These are phyloP conservation scores for Boletus hoseneyae DNA, from an alignment of 1,284 basidiomycete genomes.

Conservation along the genomic window DNA sequence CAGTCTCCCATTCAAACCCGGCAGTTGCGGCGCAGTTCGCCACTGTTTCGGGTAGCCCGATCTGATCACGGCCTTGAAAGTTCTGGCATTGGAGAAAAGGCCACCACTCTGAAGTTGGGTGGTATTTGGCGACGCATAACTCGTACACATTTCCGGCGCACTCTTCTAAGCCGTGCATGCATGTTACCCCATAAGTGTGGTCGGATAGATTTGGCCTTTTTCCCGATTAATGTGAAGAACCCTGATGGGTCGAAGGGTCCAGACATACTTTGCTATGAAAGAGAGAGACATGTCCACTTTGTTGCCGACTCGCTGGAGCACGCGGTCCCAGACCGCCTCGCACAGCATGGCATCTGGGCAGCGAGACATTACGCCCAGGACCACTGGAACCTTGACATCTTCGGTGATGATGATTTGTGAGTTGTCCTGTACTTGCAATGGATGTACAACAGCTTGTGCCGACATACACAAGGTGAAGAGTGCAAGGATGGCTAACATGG, in stretches of 20 bases:
- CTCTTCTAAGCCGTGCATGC: constrained; percentile 76
- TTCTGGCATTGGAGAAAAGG: constrained; percentile 75
- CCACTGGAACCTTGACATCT: constrained; percentile 52
- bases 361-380: constrained; percentile 73
- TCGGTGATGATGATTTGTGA: constrained; percentile 19
- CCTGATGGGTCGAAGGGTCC: constrained; percentile 1
- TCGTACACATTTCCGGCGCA: constrained; percentile 88
- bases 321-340: constrained; percentile 74
- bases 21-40: constrained; percentile 60
- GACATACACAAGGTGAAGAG: constrained; percentile 16
- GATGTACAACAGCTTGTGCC: constrained; percentile 16
- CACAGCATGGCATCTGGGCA: constrained; percentile 79
- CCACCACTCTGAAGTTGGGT: constrained; percentile 61
- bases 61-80: constrained; percentile 56
- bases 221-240: constrained; percentile 14
- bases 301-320: constrained; percentile 56
- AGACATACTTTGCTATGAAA: constrained; percentile 66
- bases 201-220: constrained; percentile 62
- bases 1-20: constrained; percentile 65
- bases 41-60: constrained; percentile 67
- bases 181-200: constrained; percentile 66
- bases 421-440: constrained; percentile 29
- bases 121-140: constrained; percentile 68
- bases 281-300: constrained; percentile 70
- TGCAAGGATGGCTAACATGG: constrained; percentile 26